Evolutionary conservation across 345 rosid genomes (phyloP), one percentile per base, ranked within the genome.

Genomic region (Eucalyptus regnans): DNA sequence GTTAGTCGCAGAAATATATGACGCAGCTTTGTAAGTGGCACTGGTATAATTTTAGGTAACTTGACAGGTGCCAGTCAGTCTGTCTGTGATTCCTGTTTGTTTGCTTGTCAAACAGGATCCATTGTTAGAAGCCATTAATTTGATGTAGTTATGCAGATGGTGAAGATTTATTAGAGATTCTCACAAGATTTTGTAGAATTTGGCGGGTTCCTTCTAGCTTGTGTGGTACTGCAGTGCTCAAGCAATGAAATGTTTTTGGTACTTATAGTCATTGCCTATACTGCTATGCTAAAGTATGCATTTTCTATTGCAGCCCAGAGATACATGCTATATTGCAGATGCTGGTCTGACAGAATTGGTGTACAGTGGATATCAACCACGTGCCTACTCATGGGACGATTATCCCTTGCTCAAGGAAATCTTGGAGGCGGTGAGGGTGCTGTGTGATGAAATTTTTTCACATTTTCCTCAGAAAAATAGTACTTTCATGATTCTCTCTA

Each of bases 291-390:
- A 7, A 86, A 31, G 41, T 51, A n/a, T 16, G 29, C 4, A 9
- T 68, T 52, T 51, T 68, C 66, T 13, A 56, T 4, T 92, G 91
- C 92, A 97, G 97, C 99, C 96, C 8, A 94, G 99, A 92, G 99
- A 95, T 83, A 96, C 97, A 29, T 96, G 98, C 87, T 97, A 97
- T 89, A 91, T 97, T 62, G 97, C 99, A 52, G 91, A 91, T 90
- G 89, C 92, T 4, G 97, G 96, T 89, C 90, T 97, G 91, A 92
- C 95, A 3, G 93, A 94, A 60, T 89, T 96, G 54, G 89, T 90
- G 86, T 96, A 96, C 91, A 96, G 99, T 86, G 98, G 99, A 86
- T 95, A 95, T 88, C 90, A 89, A 90, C 99, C 99, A 4, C 92
- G 87, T 46, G 94, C 97, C 33, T 93, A 95, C 89, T 90, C 94